These are phyloP conservation scores for Cudoniella acicularis DNA, from an alignment of 495 filamentous ascomycete genomes.

Conservation along the genomic window DNA sequence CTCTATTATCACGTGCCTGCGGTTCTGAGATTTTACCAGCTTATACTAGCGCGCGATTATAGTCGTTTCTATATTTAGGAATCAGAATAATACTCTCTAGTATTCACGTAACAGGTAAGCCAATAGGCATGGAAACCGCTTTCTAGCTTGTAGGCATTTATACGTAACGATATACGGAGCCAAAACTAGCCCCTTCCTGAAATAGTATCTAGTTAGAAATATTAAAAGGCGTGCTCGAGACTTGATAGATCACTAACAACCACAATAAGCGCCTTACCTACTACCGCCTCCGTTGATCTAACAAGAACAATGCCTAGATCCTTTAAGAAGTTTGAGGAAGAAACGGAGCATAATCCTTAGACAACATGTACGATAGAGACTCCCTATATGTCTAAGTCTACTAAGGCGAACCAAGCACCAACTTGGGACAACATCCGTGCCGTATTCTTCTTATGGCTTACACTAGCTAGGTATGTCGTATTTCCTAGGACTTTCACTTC, in stretches of 20 bases:
- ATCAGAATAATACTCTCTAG: no score
- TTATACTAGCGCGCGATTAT: no score
- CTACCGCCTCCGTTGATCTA: not conserved
- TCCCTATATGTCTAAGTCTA: constrained; percentile 9
- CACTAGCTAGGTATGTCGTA: no score
- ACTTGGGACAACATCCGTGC: constrained; percentile 32
- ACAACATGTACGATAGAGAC: constrained; percentile 1
- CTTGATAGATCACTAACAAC: constrained; percentile 1
- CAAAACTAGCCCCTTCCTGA: not conserved
- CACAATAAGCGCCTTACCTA: not conserved
- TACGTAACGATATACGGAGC: not conserved
- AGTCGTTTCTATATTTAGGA: no score
- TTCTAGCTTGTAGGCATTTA: no score
- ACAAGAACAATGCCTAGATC: constrained; percentile 1
- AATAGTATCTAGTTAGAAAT: constrained; percentile 4
- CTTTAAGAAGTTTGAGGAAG: not conserved
- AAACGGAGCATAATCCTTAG: not conserved
- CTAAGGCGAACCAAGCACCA: constrained; percentile 5
- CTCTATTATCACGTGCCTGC: no score
- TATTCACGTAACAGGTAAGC: no score
- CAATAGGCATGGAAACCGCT: not conserved
- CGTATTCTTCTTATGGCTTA: no score
- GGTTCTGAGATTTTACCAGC: no score
- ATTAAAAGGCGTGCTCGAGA: constrained; percentile 1
- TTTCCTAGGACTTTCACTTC: no score